A percentile compares a stretch with the other conserved stretches of the same genome.
Conservation (phyloP, 257 asterid species). For the Verbena officinalis region DNA sequence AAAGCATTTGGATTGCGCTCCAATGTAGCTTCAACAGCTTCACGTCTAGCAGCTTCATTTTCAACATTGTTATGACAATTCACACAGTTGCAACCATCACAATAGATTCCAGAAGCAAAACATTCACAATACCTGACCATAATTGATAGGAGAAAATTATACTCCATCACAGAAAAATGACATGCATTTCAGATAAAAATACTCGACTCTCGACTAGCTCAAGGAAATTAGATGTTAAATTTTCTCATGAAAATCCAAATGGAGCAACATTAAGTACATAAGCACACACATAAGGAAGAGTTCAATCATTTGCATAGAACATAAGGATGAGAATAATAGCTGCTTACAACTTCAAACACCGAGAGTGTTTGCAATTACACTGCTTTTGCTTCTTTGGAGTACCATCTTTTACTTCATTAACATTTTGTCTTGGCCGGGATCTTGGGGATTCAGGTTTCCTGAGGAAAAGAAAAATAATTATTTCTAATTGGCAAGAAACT, state of each 20-base stretch:
- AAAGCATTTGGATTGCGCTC: conserved; percentile 75
- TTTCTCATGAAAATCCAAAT: no score
- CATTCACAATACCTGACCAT: conserved; percentile 75
- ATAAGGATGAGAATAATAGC: conserved; percentile 31
- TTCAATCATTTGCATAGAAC: conserved; percentile 19
- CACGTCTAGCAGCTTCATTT: conserved; percentile 53
- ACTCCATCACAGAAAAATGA: not conserved
- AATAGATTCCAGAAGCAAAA: conserved; percentile 64
- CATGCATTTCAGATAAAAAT: no score
- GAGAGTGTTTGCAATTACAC: conserved; percentile 71
- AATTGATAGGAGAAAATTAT: not conserved
- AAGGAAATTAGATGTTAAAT: no score
- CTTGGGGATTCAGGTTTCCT: conserved; percentile 83
- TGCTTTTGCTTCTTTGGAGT: conserved; percentile 75
- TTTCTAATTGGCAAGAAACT: conserved; percentile 20
- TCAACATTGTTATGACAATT: conserved; percentile 56
- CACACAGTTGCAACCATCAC: conserved; percentile 71
- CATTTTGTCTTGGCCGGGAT: conserved; percentile 34
- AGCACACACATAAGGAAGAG: no score
- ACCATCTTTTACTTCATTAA: conserved; percentile 42
- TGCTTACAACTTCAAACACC: conserved; percentile 81
- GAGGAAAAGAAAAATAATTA: conserved; percentile 33
- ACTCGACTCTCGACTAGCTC: no score
- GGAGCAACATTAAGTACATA: no score
- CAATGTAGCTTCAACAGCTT: conserved; percentile 42